Evolutionary conservation across 331 rosid species (phyloP), one percentile per base, ranked within the genome.

Genomic region (Pyracantha coccinea): DNA sequence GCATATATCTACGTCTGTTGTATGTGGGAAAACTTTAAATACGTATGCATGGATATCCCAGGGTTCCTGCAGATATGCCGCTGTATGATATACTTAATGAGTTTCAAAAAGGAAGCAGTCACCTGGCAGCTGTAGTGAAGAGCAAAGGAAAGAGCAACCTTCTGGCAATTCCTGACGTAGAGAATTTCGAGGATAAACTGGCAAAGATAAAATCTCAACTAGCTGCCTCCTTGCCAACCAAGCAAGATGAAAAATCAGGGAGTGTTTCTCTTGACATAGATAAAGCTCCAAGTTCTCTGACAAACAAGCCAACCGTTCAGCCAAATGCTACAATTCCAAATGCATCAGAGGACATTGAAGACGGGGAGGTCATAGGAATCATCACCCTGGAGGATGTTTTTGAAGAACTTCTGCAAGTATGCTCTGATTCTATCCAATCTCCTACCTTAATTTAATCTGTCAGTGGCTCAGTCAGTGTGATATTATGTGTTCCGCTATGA

Each of bases 41-140:
- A 58, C 55, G 7, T 29, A 58, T 24, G 67, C 81, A 45, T 72
- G 57, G 59, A 66, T 71, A 19, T 81, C 17, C 29, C 82, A 82
- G 86, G 88, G 84, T 85, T 77, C 84, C 88, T 23, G 78, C 86
- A 38, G 82, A 85, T 70, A 82, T 85, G 86, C 88, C 88, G 27
- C 54, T 85, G 63, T 81, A 85, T 72, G 86, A 81, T 82, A 85
- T 85, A 74, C 84, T 85, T 31, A 85, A 85, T 53, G 88, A 81
- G 79, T 85, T 85, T 75, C 88, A 85, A 74, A 85, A 85, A 77
- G 88, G 88, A 76, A 76, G 84, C 66, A 85, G 86, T 77, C 88
- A 85, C 65, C 72, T 85, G 82, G 88, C 86, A 5, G 88, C 86
- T 27, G 88, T 85, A 33, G 88, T 85, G 71, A 85, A 65, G 77